These are phyloP conservation scores for Penicillium corylophilum DNA, from an alignment of 2,329 filamentous ascomycete genomes.

Conservation along the genomic window DNA sequence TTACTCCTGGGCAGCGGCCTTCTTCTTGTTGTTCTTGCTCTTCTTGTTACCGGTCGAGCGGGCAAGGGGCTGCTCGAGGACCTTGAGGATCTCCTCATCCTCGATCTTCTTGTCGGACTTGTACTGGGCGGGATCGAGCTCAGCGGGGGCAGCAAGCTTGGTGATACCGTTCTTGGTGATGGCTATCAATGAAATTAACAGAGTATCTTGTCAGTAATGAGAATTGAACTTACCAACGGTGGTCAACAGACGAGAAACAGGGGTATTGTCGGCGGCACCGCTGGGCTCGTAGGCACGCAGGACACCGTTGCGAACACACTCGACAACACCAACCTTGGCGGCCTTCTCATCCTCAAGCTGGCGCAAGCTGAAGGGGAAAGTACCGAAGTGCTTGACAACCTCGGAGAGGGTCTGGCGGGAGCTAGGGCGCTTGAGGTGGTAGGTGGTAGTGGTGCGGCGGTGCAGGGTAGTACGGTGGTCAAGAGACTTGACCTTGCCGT, in stretches of 20 bases:
- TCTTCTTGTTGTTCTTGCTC: conserved; percentile 90
- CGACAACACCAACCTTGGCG: conserved; percentile 91
- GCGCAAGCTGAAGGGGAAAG: conserved; percentile 95
- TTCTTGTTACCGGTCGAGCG: conserved; percentile 67
- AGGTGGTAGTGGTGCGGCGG: conserved; percentile 87
- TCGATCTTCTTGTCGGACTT: conserved; percentile 98
- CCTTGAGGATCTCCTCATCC: conserved; percentile 92
- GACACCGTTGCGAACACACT: conserved; percentile 90
- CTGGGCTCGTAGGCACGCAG: conserved; percentile 95
- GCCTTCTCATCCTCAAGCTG: conserved; percentile 96
- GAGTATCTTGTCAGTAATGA: background rate
- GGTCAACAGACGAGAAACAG: conserved; percentile 83
- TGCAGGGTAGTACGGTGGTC: conserved; percentile 88
- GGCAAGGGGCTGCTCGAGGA: conserved; percentile 80
- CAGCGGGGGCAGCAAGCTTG: conserved; percentile 74
- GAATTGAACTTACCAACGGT: conserved; percentile 74
- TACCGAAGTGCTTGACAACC: conserved; percentile 94
- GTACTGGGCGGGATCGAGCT: conserved; percentile 75
- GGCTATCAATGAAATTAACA: conserved; percentile 53
- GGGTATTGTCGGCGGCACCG: conserved; percentile 83
- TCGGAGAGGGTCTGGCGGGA: conserved; percentile 91
- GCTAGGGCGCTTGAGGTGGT: conserved; percentile 88
- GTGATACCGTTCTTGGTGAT: conserved; percentile 97
- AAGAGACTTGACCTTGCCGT: conserved; percentile 91
- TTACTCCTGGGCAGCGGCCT: conserved; percentile 50